These are phyloP conservation scores for Globisporangium okanoganense DNA, from an alignment of 352 stramenopile genomes.

Conservation along the genomic window DNA sequence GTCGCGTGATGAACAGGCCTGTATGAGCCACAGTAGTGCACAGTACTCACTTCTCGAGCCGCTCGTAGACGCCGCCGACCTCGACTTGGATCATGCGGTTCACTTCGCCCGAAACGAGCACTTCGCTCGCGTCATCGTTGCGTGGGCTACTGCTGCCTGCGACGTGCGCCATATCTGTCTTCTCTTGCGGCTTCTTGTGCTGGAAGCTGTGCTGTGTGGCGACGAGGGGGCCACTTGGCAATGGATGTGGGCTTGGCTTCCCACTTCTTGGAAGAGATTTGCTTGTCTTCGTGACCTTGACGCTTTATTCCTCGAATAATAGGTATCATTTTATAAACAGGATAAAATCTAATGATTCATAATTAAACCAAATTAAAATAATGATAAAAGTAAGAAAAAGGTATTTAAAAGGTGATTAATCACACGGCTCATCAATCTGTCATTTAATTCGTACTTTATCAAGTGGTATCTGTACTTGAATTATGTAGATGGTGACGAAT, in stretches of 20 bases:
- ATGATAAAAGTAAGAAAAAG: not conserved
- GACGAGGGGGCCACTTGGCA: not conserved
- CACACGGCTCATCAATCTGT: too few relatives aligned
- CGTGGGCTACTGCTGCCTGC: not conserved
- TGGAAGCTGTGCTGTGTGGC: not conserved
- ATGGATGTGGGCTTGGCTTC: not conserved
- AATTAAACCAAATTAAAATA: not conserved
- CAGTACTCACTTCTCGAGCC: slow-evolving; percentile 48
- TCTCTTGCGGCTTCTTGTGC: not conserved
- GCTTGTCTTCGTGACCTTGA: not conserved
- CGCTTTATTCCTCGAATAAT: not conserved
- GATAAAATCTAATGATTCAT: not conserved
- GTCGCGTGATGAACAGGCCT: not conserved
- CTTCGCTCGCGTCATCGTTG: slow-evolving; percentile 15
- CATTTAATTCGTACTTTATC: not conserved
- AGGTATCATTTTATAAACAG: not conserved
- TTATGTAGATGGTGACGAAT: not conserved
- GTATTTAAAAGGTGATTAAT: not conserved
- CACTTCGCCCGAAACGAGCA: slow-evolving; percentile 62
- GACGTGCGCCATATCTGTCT: not conserved
- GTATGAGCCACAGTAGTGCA: too few relatives aligned
- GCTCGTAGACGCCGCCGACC: slow-evolving; percentile 60
- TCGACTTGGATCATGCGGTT: slow-evolving; percentile 86
- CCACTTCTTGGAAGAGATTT: not conserved
- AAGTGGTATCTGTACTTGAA: not conserved